Evolutionary conservation across 257 asterid species (phyloP).

Genomic region (Fraxinus americana): DNA sequence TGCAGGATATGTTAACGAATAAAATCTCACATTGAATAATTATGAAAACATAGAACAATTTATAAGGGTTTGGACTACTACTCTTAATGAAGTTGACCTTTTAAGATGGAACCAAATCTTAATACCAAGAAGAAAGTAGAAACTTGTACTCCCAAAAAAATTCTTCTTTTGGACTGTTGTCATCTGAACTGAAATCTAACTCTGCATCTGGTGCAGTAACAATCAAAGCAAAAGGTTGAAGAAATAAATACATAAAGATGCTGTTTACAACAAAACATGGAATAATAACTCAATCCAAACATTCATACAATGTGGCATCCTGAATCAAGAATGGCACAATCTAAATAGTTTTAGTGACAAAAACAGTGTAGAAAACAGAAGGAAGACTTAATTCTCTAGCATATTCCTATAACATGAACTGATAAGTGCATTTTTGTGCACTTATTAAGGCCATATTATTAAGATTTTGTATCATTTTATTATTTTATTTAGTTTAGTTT

Average conservation of each 20-base stretch:
- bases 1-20: too few relatives aligned
- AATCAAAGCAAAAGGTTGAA: conserved; percentile 11
- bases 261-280: conserved; percentile 7
- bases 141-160: not conserved
- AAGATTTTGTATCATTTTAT: too few relatives aligned
- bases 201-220: conserved; percentile 24
- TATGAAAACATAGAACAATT: too few relatives aligned
- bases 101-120: too few relatives aligned
- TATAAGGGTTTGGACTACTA: too few relatives aligned
- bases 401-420: conserved; percentile 28
- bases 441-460: too few relatives aligned
- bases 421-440: too few relatives aligned
- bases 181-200: conserved; percentile 10
- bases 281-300: conserved; percentile 15
- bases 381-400: conserved; percentile 1
- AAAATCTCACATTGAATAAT: too few relatives aligned
- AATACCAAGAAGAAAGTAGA: not conserved
- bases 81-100: too few relatives aligned
- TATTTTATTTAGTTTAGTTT: too few relatives aligned
- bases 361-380: not conserved
- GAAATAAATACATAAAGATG: conserved; percentile 16
- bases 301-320: conserved; percentile 12
- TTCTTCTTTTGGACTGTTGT: conserved; percentile 14
- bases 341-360: not conserved
- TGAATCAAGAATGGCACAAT: not conserved